These are phyloP conservation scores for Corchorus capsularis DNA, from an alignment of 345 rosid species.

Conservation along the genomic window DNA sequence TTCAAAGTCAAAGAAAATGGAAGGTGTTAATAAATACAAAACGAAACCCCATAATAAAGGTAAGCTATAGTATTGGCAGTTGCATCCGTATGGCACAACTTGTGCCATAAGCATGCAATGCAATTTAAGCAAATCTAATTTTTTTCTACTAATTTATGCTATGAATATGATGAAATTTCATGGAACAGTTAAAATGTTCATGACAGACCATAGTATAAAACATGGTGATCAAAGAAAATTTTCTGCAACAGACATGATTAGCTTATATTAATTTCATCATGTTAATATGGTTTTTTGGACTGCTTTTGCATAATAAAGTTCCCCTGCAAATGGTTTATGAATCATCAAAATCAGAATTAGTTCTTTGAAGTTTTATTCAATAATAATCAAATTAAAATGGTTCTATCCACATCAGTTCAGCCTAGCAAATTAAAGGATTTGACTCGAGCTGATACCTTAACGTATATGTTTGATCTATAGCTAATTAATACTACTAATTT, in stretches of 20 bases:
- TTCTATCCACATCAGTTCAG: neutral
- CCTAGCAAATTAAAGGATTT: neutral
- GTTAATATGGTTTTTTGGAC: neutral
- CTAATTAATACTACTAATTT: too few relatives aligned
- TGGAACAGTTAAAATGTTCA: neutral
- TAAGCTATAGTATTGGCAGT: neutral
- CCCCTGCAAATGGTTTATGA: neutral
- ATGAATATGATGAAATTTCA: neutral
- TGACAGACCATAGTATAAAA: neutral
- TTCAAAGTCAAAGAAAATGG: neutral
- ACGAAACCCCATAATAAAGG: neutral
- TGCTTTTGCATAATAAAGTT: neutral
- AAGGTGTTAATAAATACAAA: neutral
- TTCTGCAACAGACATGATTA: neutral
- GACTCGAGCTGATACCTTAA: neutral
- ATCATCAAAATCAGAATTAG: neutral
- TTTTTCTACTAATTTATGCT: neutral
- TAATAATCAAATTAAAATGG: neutral
- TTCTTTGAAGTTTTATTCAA: neutral
- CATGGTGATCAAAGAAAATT: neutral
- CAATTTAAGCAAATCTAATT: neutral
- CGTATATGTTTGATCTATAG: too few relatives aligned
- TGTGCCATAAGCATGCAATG: too few relatives aligned
- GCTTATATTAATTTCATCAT: neutral
- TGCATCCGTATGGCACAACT: neutral